phyloP scores from a whole-genome alignment of 2,329 filamentous ascomycete species.

The Coniella vitis region DNA sequence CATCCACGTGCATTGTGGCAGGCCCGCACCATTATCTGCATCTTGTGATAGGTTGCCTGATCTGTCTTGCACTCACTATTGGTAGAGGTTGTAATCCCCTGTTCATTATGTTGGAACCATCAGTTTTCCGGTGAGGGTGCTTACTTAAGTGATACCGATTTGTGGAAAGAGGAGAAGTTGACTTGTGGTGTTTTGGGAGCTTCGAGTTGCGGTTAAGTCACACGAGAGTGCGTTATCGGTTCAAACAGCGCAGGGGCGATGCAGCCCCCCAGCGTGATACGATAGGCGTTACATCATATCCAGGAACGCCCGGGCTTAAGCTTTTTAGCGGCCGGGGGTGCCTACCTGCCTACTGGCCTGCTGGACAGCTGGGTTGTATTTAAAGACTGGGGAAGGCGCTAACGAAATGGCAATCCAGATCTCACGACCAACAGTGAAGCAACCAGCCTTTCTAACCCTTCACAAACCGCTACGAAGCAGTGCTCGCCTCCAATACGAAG shows the following conservation, averaged over 20 bases:
- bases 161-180: too few species aligned
- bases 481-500: not conserved
- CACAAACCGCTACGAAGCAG: too few species aligned
- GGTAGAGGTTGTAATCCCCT: too few species aligned
- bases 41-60: not conserved
- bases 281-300: conserved; percentile 1
- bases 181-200: too few species aligned
- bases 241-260: not conserved
- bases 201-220: not conserved
- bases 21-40: not conserved
- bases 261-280: not conserved
- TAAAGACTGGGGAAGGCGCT: not conserved
- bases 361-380: too few species aligned
- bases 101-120: too few species aligned
- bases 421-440: too few species aligned
- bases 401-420: not conserved
- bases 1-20: not conserved
- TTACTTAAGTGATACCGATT: too few species aligned
- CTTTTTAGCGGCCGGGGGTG: not conserved
- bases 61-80: too few species aligned
- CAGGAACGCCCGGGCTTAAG: not conserved
- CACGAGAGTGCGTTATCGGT: not conserved
- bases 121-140: too few species aligned
- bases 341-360: too few species aligned
- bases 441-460: too few species aligned